These are phyloP conservation scores for Blastobotrys raffinosifermentans DNA, from an alignment of 1,139 yeast species.

Conservation along the genomic window DNA sequence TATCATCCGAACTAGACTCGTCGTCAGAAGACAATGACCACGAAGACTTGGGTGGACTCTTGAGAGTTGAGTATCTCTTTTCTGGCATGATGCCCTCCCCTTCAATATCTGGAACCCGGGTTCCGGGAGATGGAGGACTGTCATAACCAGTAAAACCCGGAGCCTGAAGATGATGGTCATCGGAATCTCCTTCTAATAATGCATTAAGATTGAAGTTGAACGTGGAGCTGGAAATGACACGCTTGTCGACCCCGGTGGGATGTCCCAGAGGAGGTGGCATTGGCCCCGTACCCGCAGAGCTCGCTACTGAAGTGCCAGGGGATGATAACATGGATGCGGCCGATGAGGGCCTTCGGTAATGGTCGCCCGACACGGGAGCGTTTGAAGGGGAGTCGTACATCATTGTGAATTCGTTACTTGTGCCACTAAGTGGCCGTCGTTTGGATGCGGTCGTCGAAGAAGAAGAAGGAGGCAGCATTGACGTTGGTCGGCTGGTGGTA, in stretches of 20 bases:
- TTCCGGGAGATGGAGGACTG: conserved; percentile 2
- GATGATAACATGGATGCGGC: conserved; percentile 5
- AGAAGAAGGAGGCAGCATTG: too few species aligned
- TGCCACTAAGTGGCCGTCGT: too few species aligned
- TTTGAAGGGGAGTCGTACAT: too few species aligned
- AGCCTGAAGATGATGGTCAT: conserved; percentile 1
- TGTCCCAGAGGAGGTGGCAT: conserved; percentile 1
- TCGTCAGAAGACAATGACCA: conserved; percentile 7
- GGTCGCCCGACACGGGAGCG: too few species aligned
- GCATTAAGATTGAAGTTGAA: conserved; percentile 21
- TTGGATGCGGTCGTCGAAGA: too few species aligned
- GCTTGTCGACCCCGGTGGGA: neutral
- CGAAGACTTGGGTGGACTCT: conserved; percentile 1
- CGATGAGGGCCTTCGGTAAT: conserved; percentile 1
- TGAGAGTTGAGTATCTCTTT: too few species aligned
- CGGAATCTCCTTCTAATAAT: conserved; percentile 16
- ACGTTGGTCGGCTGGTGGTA: too few species aligned
- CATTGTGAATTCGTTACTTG: too few species aligned
- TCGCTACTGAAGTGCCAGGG: neutral
- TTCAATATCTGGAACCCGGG: neutral
- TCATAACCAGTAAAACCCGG: conserved; percentile 3
- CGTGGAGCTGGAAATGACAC: neutral
- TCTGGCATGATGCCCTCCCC: too few species aligned
- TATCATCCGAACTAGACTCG: conserved; percentile 27
- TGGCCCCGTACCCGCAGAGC: conserved; percentile 1